A percentile compares a stretch with the other conserved stretches of the same genome.
Conservation (phyloP, 768 basidiomycete genomes). For the Mycena latifolia region DNA sequence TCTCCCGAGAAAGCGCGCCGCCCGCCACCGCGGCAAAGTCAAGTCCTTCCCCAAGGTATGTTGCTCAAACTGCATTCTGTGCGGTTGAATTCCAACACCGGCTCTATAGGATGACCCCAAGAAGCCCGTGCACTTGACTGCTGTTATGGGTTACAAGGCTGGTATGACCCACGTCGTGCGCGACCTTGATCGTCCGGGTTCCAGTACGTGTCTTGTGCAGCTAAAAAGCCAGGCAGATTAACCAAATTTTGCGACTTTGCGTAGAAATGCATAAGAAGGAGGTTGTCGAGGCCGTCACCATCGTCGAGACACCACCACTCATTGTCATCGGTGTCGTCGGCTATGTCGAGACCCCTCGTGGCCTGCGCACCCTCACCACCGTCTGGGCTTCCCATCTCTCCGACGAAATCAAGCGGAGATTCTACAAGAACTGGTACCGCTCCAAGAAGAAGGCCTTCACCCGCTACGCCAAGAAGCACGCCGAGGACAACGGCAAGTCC, state of each 20-base stretch:
- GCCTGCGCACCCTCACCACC: conserved; percentile 97
- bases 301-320: conserved; percentile 97
- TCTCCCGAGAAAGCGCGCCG: conserved; percentile 96
- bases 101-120: conserved; percentile 93
- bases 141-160: conserved; percentile 99
- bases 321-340: conserved; percentile 98
- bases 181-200: conserved; percentile 99
- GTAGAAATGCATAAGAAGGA: conserved; percentile 99
- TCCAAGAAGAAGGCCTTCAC: conserved; percentile 99
- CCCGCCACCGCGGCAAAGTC: conserved; percentile 98
- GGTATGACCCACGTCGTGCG: conserved; percentile 99
- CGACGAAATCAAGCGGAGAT: conserved; percentile 97
- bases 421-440: conserved; percentile 99
- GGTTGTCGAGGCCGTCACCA: conserved; percentile 96
- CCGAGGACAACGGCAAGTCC: conserved; percentile 94
- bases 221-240: too few relatives aligned
- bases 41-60: conserved; percentile 98
- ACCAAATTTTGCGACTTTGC: too few relatives aligned
- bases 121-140: conserved; percentile 98
- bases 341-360: conserved; percentile 99
- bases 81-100: conserved; percentile 4
- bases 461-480: conserved; percentile 99
- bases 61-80: conserved; percentile 24
- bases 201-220: conserved; percentile 74
- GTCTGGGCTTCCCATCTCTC: conserved; percentile 99